These are phyloP conservation scores for Suillus paluster DNA, from an alignment of 768 basidiomycete species.

Conservation along the genomic window DNA sequence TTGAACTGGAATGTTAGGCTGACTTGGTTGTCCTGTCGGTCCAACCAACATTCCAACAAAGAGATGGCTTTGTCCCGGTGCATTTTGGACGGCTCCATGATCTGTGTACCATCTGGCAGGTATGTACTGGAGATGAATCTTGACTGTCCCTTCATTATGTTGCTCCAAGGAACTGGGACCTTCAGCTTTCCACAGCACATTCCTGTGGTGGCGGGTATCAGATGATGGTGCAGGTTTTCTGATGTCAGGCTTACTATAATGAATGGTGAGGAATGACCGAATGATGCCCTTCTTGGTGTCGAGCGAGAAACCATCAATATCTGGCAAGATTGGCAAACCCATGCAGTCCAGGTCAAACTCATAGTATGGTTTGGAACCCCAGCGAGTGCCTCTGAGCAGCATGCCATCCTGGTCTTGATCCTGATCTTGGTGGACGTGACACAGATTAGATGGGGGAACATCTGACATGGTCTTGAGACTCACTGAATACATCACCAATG, in stretches of 20 bases:
- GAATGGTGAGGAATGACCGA: not conserved
- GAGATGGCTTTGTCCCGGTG: rapidly evolving
- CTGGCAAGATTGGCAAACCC: not conserved
- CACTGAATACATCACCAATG: not conserved
- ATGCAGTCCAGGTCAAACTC: not conserved
- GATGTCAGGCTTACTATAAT: not conserved
- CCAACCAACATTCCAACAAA: not conserved
- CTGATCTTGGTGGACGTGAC: not conserved
- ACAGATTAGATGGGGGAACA: not conserved
- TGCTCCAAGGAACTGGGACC: not conserved
- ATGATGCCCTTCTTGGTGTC: not conserved
- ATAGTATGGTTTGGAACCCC: not conserved
- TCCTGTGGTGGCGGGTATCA: not conserved
- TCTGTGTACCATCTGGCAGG: not conserved
- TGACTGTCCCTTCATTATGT: not conserved
- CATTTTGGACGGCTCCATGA: not conserved
- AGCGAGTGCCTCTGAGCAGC: not conserved
- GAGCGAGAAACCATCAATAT: not conserved
- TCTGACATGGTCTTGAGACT: not conserved
- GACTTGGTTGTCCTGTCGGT: not conserved
- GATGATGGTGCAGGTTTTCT: not conserved
- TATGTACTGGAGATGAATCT: not conserved
- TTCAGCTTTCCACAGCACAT: not conserved
- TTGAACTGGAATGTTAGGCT: not conserved
- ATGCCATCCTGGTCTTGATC: not conserved